phyloP scores from a whole-genome alignment of 345 rosid species.

The Camelina laxa region DNA sequence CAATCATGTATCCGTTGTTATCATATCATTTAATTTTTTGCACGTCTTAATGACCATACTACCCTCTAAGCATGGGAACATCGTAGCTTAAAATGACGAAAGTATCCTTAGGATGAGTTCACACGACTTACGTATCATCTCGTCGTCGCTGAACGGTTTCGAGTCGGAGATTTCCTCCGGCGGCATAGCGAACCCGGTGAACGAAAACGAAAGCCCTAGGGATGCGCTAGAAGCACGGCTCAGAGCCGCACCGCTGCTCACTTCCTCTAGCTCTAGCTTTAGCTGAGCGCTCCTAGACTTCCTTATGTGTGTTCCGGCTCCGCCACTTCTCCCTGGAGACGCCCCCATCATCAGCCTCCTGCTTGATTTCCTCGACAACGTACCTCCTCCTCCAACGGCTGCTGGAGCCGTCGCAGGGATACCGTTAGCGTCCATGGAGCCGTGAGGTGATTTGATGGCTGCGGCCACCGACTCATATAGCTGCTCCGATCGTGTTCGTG shows the following conservation, averaged over 20 bases:
- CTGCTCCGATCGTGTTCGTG: constrained; percentile 84
- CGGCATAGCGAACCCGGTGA: constrained; percentile 90
- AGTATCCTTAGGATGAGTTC: constrained; percentile 19
- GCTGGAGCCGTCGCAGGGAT: constrained; percentile 36
- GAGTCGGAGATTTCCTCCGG: constrained; percentile 81
- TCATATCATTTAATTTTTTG: constrained; percentile 22
- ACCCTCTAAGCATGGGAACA: constrained; percentile 32
- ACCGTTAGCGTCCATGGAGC: constrained; percentile 46
- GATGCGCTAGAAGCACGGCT: constrained; percentile 98
- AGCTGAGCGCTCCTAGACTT: constrained; percentile 89
- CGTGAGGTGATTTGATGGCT: constrained; percentile 63
- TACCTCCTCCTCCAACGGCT: constrained; percentile 44
- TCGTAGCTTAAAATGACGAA: neutral
- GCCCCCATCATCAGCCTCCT: constrained; percentile 51
- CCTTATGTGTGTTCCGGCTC: constrained; percentile 71
- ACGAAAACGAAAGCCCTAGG: constrained; percentile 86
- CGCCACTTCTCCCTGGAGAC: constrained; percentile 67
- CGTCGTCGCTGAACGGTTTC: constrained; percentile 89
- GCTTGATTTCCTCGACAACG: constrained; percentile 75
- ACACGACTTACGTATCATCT: constrained; percentile 78
- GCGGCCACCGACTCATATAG: constrained; percentile 69
- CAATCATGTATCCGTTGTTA: constrained; percentile 44
- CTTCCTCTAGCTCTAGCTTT: constrained; percentile 72
- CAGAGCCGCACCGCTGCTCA: constrained; percentile 82
- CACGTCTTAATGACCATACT: constrained; percentile 13